Conservation (phyloP, 805 yeast genomes). For the Metschnikowia bowlesiae region DNA sequence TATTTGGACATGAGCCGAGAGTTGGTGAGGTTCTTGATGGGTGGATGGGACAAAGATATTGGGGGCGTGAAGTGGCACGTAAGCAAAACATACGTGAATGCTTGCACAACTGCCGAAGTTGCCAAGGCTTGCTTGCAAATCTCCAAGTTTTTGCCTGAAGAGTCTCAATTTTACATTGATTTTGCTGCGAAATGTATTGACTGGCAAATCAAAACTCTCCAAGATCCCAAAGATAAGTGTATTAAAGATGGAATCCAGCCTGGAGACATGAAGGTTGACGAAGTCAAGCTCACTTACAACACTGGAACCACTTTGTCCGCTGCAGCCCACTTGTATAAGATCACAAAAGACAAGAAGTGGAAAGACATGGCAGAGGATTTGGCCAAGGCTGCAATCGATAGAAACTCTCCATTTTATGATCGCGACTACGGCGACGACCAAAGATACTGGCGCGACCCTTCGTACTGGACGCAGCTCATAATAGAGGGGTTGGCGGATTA, state of each 20-base stretch:
- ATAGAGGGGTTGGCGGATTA: conserved; percentile 69
- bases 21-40: conserved; percentile 56
- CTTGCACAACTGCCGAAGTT: conserved; percentile 65
- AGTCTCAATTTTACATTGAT: conserved; percentile 42
- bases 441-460: conserved; percentile 61
- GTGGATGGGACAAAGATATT: conserved; percentile 53
- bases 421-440: conserved; percentile 54
- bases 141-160: conserved; percentile 49
- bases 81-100: conserved; percentile 52
- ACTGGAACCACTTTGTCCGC: conserved; percentile 62
- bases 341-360: conserved; percentile 79
- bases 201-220: conserved; percentile 51
- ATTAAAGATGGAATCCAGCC: conserved; percentile 59
- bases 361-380: conserved; percentile 58
- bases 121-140: conserved; percentile 59
- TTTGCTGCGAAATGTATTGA: conserved; percentile 59
- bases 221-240: conserved; percentile 51
- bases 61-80: conserved; percentile 73
- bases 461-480: conserved; percentile 59
- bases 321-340: conserved; percentile 82
- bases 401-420: conserved; percentile 54
- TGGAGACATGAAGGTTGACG: conserved; percentile 39
- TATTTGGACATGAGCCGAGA: conserved; percentile 55
- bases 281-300: conserved; percentile 62
- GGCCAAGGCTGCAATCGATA: conserved; percentile 57